Evolutionary conservation across 164 flowering plant genomes (phyloP), one percentile per base, ranked within the genome.

Genomic region (Platanus orientalis): DNA sequence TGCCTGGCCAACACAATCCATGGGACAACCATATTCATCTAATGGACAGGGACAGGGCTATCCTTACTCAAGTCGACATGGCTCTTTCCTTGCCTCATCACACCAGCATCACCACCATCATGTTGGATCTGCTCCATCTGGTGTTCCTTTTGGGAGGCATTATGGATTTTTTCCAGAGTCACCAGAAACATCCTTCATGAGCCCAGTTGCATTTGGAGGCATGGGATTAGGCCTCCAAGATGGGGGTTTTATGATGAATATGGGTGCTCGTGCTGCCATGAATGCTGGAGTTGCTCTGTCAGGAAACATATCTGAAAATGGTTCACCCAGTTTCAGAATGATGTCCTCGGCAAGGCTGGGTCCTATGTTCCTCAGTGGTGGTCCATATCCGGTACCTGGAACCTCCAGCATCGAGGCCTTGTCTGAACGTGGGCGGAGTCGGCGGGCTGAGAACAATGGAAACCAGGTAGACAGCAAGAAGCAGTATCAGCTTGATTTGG

Each of bases 71-170:
- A 71, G 67, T 66, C 78, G 62, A 40, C 81, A 66, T 53, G 75
- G 72, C 3, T 61, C 92, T 30, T 79, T 79, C 29, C 65, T 77
- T 34, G 73, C 81, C 52, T 77, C 88, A 39, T 69, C 84, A 49
- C 78, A 69, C 21, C 65, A 52, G 28, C 74, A 69, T 59, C 81
- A 70, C 21, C 77, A 70, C 60, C 87, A 81, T 63, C 97, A 93
- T 78, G 87, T 83, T 70, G 99, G 96, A 69, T 95, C 99, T 77
- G 97, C 97, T 70, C 99, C 99, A 58, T 83, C 97, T 60, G 90
- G 84, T 57, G 66, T 78, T 55, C 92, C 85, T 56, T 70, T 84
- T 4, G 88, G 89, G 48, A 76, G 90, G 71, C 90, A 81, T 54
- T 78, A 81, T 67, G 91, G 92, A 7, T 86, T 67, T 69, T 79